Conservation (phyloP, 1,284 basidiomycete species). For the Moesziomyces sp. region DNA sequence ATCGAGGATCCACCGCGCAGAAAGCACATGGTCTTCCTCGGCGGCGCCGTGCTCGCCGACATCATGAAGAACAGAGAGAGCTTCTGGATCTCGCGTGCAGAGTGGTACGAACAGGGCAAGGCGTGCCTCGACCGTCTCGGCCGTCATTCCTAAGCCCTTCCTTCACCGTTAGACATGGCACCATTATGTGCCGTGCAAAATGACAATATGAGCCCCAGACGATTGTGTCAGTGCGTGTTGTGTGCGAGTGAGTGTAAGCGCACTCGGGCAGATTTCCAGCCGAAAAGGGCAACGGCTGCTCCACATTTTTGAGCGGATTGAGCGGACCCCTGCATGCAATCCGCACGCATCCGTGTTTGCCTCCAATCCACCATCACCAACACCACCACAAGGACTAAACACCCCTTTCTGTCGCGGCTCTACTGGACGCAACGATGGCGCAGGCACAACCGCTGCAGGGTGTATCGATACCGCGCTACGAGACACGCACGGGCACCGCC, state of each 20-base stretch:
- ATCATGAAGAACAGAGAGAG: slow-evolving; percentile 96
- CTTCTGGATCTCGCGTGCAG: slow-evolving; percentile 75
- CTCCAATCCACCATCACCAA: too few relatives aligned
- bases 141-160: slow-evolving; percentile 50
- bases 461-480: slow-evolving; percentile 61
- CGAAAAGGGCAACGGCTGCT: too few relatives aligned
- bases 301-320: too few relatives aligned
- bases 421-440: slow-evolving; percentile 9
- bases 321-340: too few relatives aligned
- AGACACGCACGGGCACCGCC: slow-evolving; percentile 60
- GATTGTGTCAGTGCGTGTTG: too few relatives aligned
- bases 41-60: slow-evolving; percentile 83
- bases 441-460: slow-evolving; percentile 62
- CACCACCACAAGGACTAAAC: too few relatives aligned
- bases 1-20: slow-evolving; percentile 97
- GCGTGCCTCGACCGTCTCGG: slow-evolving; percentile 62
- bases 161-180: too few relatives aligned
- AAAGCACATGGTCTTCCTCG: slow-evolving; percentile 99
- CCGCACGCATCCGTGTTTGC: too few relatives aligned
- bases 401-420: background rate
- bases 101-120: slow-evolving; percentile 67
- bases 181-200: too few relatives aligned
- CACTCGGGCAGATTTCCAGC: too few relatives aligned
- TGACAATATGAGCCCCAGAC: too few relatives aligned
- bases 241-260: too few relatives aligned